Evolutionary conservation across 2,329 filamentous ascomycete genomes (phyloP).

Genomic region (Ophiostoma sp.): DNA sequence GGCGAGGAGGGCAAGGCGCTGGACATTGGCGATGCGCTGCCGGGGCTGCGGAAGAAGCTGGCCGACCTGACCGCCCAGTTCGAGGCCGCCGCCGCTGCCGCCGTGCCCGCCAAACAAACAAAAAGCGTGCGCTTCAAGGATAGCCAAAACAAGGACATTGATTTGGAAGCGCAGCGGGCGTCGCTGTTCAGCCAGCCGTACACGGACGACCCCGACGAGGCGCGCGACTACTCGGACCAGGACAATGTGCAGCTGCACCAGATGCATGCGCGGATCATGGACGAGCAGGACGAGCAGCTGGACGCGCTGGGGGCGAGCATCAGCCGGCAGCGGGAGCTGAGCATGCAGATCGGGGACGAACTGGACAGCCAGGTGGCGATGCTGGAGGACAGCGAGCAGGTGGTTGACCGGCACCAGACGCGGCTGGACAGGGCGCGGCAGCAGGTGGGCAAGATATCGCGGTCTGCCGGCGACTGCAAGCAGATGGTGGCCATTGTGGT

Average conservation of each 20-base stretch:
- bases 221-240: slow-evolving; percentile 50
- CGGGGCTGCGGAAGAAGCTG: slow-evolving; percentile 66
- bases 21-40: slow-evolving; percentile 58
- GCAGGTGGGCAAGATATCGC: slow-evolving; percentile 64
- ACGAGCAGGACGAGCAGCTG: slow-evolving; percentile 91
- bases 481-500: slow-evolving; percentile 78
- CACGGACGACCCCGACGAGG: slow-evolving; percentile 57
- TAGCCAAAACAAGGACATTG: slow-evolving; percentile 47
- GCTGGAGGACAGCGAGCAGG: slow-evolving; percentile 81
- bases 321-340: slow-evolving; percentile 81
- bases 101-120: slow-evolving; percentile 32
- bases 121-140: slow-evolving; percentile 71
- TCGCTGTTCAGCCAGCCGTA: slow-evolving; percentile 52
- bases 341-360: slow-evolving; percentile 94
- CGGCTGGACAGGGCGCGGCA: slow-evolving; percentile 70
- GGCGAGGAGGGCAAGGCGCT: slow-evolving; percentile 56
- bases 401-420: slow-evolving; percentile 73
- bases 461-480: slow-evolving; percentile 73
- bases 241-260: slow-evolving; percentile 80
- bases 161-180: slow-evolving; percentile 35
- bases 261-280: slow-evolving; percentile 74
- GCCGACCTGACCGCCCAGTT: slow-evolving; percentile 75
- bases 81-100: slow-evolving; percentile 45
- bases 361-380: slow-evolving; percentile 83
- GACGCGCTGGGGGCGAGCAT: slow-evolving; percentile 83